phyloP scores from a whole-genome alignment of 2,329 filamentous ascomycete species.

The Fusarium phyllophilum region DNA sequence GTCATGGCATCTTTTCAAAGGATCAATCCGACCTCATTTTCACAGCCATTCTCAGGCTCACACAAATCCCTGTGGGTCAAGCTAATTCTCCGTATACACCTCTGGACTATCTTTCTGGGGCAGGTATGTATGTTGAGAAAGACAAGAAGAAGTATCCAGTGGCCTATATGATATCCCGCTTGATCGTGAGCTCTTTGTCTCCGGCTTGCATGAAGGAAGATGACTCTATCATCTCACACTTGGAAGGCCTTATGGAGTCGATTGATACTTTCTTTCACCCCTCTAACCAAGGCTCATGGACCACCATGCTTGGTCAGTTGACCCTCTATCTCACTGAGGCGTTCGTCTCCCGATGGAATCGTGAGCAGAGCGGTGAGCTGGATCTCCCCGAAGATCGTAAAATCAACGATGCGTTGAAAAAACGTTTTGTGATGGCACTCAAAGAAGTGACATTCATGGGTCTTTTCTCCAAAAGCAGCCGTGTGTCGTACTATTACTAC shows the following conservation, averaged over 20 bases:
- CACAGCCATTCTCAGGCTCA: slow-evolving; percentile 85
- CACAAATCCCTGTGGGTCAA: slow-evolving; percentile 97
- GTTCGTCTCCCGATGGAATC: slow-evolving; percentile 97
- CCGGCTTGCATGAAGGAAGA: slow-evolving; percentile 81
- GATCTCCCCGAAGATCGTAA: slow-evolving; percentile 82
- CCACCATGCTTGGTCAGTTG: slow-evolving; percentile 86
- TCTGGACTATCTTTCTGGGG: slow-evolving; percentile 83
- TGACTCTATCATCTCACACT: slow-evolving; percentile 81
- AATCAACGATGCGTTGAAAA: slow-evolving; percentile 83
- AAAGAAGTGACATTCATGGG: slow-evolving; percentile 98
- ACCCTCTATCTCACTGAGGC: slow-evolving; percentile 94
- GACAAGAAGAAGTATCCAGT: slow-evolving; percentile 94
- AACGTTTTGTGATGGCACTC: slow-evolving; percentile 87
- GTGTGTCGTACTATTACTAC: slow-evolving; percentile 90
- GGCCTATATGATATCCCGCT: slow-evolving; percentile 90
- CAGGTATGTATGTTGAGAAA: slow-evolving; percentile 88
- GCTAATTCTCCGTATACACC: slow-evolving; percentile 91
- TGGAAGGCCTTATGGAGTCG: slow-evolving; percentile 92
- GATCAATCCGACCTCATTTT: slow-evolving; percentile 95
- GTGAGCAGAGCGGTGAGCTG: slow-evolving; percentile 92
- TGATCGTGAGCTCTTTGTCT: slow-evolving; percentile 93
- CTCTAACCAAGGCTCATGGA: slow-evolving; percentile 94
- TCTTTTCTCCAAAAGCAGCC: slow-evolving; percentile 93
- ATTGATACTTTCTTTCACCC: slow-evolving; percentile 99
- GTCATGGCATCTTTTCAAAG: slow-evolving; percentile 90